phyloP scores from a whole-genome alignment of 2,329 filamentous ascomycete genomes.

The Phyllosticta citriasiana region DNA sequence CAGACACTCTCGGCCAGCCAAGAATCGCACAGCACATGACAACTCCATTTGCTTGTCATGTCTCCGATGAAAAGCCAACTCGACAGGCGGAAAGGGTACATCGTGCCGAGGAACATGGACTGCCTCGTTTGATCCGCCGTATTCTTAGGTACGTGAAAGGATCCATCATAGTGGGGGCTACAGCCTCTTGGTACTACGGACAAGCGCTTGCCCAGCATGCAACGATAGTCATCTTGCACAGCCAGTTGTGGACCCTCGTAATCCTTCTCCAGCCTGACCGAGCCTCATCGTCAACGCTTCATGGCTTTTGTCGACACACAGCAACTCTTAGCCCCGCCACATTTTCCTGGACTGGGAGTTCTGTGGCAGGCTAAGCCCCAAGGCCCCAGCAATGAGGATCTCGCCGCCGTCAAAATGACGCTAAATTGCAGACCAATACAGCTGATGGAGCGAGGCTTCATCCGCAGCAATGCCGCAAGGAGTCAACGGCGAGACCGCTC shows the following conservation, averaged over 20 bases:
- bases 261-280: background rate
- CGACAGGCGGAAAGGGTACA: too few relatives aligned
- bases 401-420: background rate
- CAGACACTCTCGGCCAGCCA: background rate
- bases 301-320: background rate
- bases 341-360: background rate
- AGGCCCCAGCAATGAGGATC: background rate
- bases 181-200: background rate
- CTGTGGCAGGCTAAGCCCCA: background rate
- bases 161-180: background rate
- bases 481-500: background rate
- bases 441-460: background rate
- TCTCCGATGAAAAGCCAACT: too few relatives aligned
- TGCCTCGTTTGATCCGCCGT: background rate
- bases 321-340: background rate
- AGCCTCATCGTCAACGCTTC: background rate
- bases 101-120: too few relatives aligned
- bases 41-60: background rate
- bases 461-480: background rate
- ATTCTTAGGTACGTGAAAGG: background rate
- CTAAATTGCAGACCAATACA: background rate
- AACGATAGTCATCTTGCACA: background rate
- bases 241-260: background rate
- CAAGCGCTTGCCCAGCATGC: background rate
- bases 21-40: background rate